Evolutionary conservation across 2,329 filamentous ascomycete genomes (phyloP), one percentile per base, ranked within the genome.

Genomic region (Penicillium sp.): DNA sequence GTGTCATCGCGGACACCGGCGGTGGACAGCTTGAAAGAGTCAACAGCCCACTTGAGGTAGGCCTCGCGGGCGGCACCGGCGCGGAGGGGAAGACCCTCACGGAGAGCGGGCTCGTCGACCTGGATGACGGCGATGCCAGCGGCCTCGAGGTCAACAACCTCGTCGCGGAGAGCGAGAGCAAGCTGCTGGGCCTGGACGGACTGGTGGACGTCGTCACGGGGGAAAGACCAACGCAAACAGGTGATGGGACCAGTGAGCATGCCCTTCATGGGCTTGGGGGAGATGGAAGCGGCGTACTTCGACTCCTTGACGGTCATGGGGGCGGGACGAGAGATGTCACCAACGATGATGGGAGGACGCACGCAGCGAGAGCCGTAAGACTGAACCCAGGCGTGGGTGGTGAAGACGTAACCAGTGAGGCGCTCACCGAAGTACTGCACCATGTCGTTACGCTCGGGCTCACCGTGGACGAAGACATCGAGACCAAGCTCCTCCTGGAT

Each of bases 371-470:
- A 99, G 68, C 93, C 93, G 76, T 99, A 99, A 66, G 84, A 89
- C 83, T 99, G 90, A 50, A 99, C 93, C 93, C 93, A 99, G 64
- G 89, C 93, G 46, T 58, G 55, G 73, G 92, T 97, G 73, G 93
- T 99, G 84, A 99, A 99, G 72, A 90, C 87, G 75, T 97, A 99
- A 69, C 93, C 93, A 67, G 95, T 84, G 57, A 99, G 82, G 69
- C 89, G 88, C 84, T 99, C 93, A 76, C 93, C 93, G 66, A 99
- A 99, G 86, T 96, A 99, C 78, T 99, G 93, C 46, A 99, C 93
- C 93, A 99, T 99, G 85, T 99, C 93, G 80, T 99, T 99, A 75
- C 93, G 90, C 84, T 99, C 93, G 53, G 93, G 93, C 83, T 99
- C 93, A 72, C 93, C 93, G 80, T 99, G 93, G 60, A 99, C 93